A percentile compares a stretch with the other conserved stretches of the same genome.
phyloP scores from a whole-genome alignment of 2,329 filamentous ascomycete species.

The Fusarium sp. region DNA sequence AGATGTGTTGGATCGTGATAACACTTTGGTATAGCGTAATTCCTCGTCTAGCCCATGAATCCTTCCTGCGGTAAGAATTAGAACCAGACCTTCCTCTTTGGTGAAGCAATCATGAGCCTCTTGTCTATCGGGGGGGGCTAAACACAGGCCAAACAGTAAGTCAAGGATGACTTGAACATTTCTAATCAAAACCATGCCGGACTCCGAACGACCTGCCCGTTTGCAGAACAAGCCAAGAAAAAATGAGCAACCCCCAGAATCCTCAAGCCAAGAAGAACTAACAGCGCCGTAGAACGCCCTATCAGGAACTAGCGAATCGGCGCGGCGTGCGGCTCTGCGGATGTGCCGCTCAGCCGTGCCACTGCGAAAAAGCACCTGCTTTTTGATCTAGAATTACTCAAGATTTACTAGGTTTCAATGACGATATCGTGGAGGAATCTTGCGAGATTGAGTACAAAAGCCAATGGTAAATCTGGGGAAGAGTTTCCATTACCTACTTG shows the following conservation, averaged over 20 bases:
- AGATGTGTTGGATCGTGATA: neutral
- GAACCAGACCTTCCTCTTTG: neutral
- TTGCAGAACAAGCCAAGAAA: neutral
- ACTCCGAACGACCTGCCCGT: slow-evolving; percentile 8
- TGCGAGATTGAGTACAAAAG: slow-evolving; percentile 6
- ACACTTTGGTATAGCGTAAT: neutral
- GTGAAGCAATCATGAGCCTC: neutral
- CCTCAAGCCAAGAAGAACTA: neutral
- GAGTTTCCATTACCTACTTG: slow-evolving; percentile 27
- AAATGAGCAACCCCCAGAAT: neutral
- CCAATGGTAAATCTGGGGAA: slow-evolving; percentile 27
- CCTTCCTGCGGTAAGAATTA: neutral
- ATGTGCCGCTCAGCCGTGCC: neutral
- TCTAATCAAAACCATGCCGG: neutral
- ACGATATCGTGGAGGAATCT: slow-evolving; percentile 27
- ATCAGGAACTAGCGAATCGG: neutral
- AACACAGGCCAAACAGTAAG: neutral
- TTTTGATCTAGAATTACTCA: slow-evolving; percentile 2
- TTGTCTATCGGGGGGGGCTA: neutral
- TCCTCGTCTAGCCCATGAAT: neutral
- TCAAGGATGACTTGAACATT: neutral
- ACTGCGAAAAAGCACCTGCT: neutral
- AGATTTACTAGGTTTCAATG: slow-evolving; percentile 13
- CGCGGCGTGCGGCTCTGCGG: slow-evolving; percentile 22
- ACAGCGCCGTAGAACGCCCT: neutral